Evolutionary conservation across 176 grass and related monocot species (phyloP), one percentile per base, ranked within the genome.

Genomic region (Ampelocalamus luodianensis): DNA sequence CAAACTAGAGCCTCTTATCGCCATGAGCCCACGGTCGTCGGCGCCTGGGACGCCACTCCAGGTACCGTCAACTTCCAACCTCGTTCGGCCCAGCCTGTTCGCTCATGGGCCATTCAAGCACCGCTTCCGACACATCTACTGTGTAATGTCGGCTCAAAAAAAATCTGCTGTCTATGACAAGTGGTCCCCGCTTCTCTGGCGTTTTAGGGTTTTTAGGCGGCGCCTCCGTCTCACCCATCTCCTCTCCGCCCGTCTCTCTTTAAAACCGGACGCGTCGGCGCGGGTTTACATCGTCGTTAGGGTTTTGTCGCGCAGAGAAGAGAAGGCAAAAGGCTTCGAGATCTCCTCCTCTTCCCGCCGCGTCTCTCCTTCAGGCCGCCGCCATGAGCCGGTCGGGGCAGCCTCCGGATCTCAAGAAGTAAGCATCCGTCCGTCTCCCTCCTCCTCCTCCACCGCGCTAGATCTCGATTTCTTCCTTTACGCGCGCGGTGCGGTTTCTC

Each of bases 371-470:
- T 0, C 65, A 48, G 59, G 24, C 5, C 36, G 51, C 78, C 65
- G 67, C 64, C 79, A 94, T 97, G 92, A 97, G 92, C 78, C 83
- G 95, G 1, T 97, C 95, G 7, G 95, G 95, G 3, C 95, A 94
- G 78, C 95, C 95, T 59, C 95, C 95, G 88, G 95, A 97, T 97
- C 92, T 97, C 83, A 97, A 97, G 88, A 97, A 97, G 95, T 93
- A 60, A 88, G 82, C 78, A 12, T 18, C 40, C 40, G 27, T 12
- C 24, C 8, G 16, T 8, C n/a, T 14, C 13, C 16, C 8, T 49
- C 46, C 65, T 7, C 17, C 3, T 0, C 16, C n/a, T 0, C 6
- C 29, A 20, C 55, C 13, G 8, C 24, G 20, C 22, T 73, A 20
- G 59, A 79, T 60, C 65, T 66, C 66, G 8, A 46, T 63, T 44